Evolutionary conservation across 2,329 filamentous ascomycete genomes (phyloP), one percentile per base, ranked within the genome.

Genomic region (Ophiostoma perfectum): DNA sequence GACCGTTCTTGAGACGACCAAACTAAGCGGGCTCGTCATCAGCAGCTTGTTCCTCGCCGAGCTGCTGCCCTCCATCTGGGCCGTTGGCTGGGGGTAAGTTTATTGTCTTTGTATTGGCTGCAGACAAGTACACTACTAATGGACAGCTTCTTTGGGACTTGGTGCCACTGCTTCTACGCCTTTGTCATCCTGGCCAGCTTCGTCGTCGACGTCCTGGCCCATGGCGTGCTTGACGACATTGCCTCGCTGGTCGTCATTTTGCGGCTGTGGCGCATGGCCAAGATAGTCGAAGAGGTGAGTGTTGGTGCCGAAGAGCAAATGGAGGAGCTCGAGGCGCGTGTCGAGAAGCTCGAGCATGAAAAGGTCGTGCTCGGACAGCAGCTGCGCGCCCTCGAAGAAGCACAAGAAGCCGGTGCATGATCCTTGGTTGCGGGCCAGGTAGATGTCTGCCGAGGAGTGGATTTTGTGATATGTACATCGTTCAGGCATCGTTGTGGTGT

Each of bases 211-310:
- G 77, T 90, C 36, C 75, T 86, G 2, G 80, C 88, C 16, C 82
- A 83, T 49, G 88, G 88, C 62, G 77, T 85, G 1, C 77, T 86
- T 5, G 85, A 88, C 75, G 85, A 90, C 74, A 85, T 89, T 64
- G 86, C 84, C 0, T 89, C 86, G 0, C 79, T 91, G n/a, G 82
- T 91, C 65, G 81, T 91, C 41, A 81, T 90, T 4, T 78, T 91
- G 62, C 85, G 88, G 67, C 79, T 91, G 3, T 90, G 88, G 85
- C 82, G 89, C 16, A 82, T 91, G 62, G 85, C 90, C 75, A 90
- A 90, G 78, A 88, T 90, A 66, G 84, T 89, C 6, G 87, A 91
- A 74, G 88, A 91, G 76, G 80, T 90, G 70, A 84, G 84, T 42
- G 81, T 88, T 6, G 87, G 86, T 8, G 86, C 87, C 1, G 78